Base-by-base conservation (phyloP, 768 basidiomycete species). In the Obba rivulosa region DNA sequence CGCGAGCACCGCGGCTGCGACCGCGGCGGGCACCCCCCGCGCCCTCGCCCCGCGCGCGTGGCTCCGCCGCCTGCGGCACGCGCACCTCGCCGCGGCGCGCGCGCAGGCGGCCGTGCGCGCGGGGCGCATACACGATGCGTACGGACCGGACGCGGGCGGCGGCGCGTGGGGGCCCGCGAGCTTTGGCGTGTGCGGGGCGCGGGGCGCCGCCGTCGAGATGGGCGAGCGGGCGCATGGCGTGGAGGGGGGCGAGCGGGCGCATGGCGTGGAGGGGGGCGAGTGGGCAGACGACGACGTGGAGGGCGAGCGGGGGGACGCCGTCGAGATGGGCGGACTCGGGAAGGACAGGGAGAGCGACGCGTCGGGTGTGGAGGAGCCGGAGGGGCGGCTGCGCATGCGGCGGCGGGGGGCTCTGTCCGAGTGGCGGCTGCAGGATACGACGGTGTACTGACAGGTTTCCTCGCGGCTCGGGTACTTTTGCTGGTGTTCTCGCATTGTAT, bases 381-480 rank as follows among this genome's bases (percentile, higher is more conserved):
- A 3, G 10, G 16, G 4, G 16, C 11, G 5, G 20, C 20, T 9
- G 22, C 16, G 4, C 23, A 14, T 86, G 51, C 87, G 81, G 81
- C 87, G 86, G 83, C 88, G 87, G 86, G 85, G 85, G 0, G 86
- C 88, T 2, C 64, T 91, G 18, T 70, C 76, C 40, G 72, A 75
- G 23, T 91, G 87, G 88, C 72, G 89, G 41, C 63, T 91, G 55
- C 78, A 83, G 55, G 89, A 92, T 58, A 78, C 85, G 52, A 90
- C 88, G 7, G 71, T 74, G 43, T 92, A 92, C 63, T 65, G 58
- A 28, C 68, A 56, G 54, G 43, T 13, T 38, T 8, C 4, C 24
- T 23, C 36, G 28, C 13, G 7, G 28, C 13, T 31, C 13, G 28
- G 5, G 5, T 31, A 7, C 7, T 7, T 18, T 4, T 20, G 37